Base-by-base conservation (phyloP, 495 filamentous ascomycete genomes). In the Immersiella caudata region DNA sequence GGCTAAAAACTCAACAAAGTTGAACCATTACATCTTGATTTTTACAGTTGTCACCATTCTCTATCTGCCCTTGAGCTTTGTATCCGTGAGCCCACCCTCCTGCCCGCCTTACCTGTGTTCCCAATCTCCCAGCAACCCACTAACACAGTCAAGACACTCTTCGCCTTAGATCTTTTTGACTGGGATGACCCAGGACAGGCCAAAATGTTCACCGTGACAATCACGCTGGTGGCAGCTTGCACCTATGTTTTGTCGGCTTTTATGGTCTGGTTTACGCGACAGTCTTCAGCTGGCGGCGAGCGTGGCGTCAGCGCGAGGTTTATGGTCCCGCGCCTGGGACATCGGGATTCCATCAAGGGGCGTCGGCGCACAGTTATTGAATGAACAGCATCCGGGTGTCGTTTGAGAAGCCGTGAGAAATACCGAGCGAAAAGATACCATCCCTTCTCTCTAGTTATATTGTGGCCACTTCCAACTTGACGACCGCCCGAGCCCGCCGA, bases 11-110 rank as follows among this genome's bases (percentile, higher is more conserved):
- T 87, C 86, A 0, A 84, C 83, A 2, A 71, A 82, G 7, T 83
- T 89, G 70, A 81, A 82, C 22, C 85, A 88, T 63, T 88, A 86
- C 24, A 86, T 89, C 66, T 81, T 90, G 74, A 83, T 90, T 11
- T 90, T 89, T 65, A 89, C 87, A 7, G 82, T 89, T 60, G 88
- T 88, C 6, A 88, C 86, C 1, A 87, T 88, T 51, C 73, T 89
- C 35, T 89, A 88, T 73, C 76, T 89, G 0, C 85, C 86, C 0
- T 67, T 88, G 14, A 84, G 80, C 0, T 88, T 87, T 71, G 86
- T 88, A 63, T 77, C 83, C 0, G 82, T 70, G 26, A 66, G 18
- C 40, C 29, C 12, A 46, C 14, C 22, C 20, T 8, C 11, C 11
- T 46, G 29, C 29, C 29, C 8, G 29, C 29, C n/a, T n/a, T n/a